These are phyloP conservation scores for Peronospora farinosa DNA, from an alignment of 352 stramenopile genomes.

Conservation along the genomic window DNA sequence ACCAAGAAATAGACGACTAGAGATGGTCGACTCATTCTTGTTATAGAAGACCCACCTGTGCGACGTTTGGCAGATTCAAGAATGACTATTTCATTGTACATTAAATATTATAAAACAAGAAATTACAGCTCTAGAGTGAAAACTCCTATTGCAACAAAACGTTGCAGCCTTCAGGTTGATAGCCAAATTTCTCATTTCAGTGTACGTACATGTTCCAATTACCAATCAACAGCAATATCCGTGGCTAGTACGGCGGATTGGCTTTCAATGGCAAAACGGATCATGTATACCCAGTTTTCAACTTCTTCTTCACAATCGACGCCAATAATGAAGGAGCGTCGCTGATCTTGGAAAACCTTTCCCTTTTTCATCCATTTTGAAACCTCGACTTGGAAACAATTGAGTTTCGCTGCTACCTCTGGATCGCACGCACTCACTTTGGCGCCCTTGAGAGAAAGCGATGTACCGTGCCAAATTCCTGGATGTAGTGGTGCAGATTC, in stretches of 20 bases:
- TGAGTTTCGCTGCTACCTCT: conserved; percentile 63
- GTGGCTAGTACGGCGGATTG: not conserved
- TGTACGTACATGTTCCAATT: too few relatives aligned
- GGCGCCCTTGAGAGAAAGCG: conserved; percentile 63
- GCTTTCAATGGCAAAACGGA: conserved; percentile 75
- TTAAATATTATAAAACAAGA: too few relatives aligned
- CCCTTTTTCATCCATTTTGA: conserved; percentile 80
- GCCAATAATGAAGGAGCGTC: conserved; percentile 64
- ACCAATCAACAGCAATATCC: too few relatives aligned
- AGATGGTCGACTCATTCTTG: conserved; percentile 2
- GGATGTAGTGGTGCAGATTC: conserved; percentile 18
- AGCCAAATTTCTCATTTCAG: too few relatives aligned
- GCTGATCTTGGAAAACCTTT: conserved; percentile 52
- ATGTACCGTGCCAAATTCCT: conserved; percentile 36
- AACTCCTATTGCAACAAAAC: too few relatives aligned
- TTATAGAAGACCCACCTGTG: conserved; percentile 14
- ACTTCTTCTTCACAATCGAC: conserved; percentile 72
- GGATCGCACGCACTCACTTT: conserved; percentile 70
- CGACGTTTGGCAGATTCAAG: not conserved
- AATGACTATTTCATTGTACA: conserved; percentile 1
- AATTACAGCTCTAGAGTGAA: too few relatives aligned
- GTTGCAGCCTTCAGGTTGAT: too few relatives aligned
- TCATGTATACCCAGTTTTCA: conserved; percentile 81
- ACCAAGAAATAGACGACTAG: not conserved
- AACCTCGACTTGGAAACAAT: conserved; percentile 84